Evolutionary conservation across 495 filamentous ascomycete genomes (phyloP), one percentile per base, ranked within the genome.

Genomic region (Lasiosphaeria miniovina): DNA sequence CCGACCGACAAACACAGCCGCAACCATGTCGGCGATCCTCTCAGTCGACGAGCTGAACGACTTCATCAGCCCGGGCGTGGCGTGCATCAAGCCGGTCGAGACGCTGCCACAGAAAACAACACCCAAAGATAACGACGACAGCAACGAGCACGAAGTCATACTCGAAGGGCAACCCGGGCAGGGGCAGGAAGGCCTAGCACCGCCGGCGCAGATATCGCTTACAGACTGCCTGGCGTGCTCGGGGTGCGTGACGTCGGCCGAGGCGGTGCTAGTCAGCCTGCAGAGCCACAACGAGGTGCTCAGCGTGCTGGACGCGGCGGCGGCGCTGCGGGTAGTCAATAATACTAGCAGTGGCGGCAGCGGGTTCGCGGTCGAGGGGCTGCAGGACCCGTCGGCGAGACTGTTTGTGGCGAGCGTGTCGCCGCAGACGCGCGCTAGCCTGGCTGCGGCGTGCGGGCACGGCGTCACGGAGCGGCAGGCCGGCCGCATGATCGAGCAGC

Each of bases 171-270:
- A 31, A 55, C 64, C 24, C 52, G 10, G 57, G 57, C 24, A 24
- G 24, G 24, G 24, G 24, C 24, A 24, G 24, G 24, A 24, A 24
- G 24, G 24, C 24, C 24, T 2, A 1, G 65, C 56, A 2, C 46
- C 66, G 3, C 78, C 88, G 14, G 92, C 94, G 3, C 86, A 96
- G 70, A 98, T 98, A 59, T 96, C 92, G 50, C 83, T 98, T 58
- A 98, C 94, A 14, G 94, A 98, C 73, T 98, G 94, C 69, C 87
- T 98, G 50, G 94, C 94, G 49, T 98, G 94, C 71, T 97, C 94
- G 31, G 94, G 94, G 51, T 98, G 94, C 73, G 95, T 98, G 17
- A 98, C 94, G 4, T 96, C 92, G 11, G 94, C 95, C 17, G 94
- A 98, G 73, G 94, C 94, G 4, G 90, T 98, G 11, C 82, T 98